Conservation (phyloP, 192 early-diverging fungal genomes). For the Coemansia sp. region DNA sequence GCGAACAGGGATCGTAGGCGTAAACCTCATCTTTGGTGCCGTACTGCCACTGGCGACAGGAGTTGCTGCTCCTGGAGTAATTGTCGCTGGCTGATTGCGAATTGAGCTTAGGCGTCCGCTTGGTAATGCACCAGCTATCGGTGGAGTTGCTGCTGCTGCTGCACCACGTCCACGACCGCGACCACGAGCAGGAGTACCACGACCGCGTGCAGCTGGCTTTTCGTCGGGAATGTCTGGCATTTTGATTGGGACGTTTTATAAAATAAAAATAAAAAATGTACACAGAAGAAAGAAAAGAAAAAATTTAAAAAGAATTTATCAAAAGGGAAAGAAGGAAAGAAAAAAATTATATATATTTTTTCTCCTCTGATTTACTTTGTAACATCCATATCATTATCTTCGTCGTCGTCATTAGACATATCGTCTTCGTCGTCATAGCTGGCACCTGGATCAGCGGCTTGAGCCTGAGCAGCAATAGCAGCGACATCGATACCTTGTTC, state of each 20-base stretch:
- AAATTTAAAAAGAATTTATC: background rate
- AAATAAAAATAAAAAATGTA: background rate
- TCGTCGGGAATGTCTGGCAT: slow-evolving; percentile 26
- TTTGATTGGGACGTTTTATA: too few species aligned
- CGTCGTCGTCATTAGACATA: background rate
- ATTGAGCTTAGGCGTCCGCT: slow-evolving; percentile 25
- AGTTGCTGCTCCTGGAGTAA: background rate
- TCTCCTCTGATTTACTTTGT: background rate
- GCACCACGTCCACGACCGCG: slow-evolving; percentile 5
- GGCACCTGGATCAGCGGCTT: slow-evolving; percentile 20
- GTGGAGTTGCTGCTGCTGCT: background rate
- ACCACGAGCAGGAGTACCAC: slow-evolving; percentile 16
- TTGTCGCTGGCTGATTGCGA: background rate
- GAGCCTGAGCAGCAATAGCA: slow-evolving; percentile 34
- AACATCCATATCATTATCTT: background rate
- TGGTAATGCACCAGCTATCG: slow-evolving; percentile 18
- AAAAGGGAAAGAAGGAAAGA: background rate
- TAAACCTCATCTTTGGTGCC: slow-evolving; percentile 24
- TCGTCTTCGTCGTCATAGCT: background rate
- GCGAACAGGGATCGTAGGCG: slow-evolving; percentile 29
- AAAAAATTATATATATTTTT: background rate
- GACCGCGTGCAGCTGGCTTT: slow-evolving; percentile 24
- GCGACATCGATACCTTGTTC: slow-evolving; percentile 31
- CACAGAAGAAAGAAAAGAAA: background rate
- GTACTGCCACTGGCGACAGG: too few species aligned